phyloP scores from a whole-genome alignment of 306 rosid genomes.

The Trifolium repens region DNA sequence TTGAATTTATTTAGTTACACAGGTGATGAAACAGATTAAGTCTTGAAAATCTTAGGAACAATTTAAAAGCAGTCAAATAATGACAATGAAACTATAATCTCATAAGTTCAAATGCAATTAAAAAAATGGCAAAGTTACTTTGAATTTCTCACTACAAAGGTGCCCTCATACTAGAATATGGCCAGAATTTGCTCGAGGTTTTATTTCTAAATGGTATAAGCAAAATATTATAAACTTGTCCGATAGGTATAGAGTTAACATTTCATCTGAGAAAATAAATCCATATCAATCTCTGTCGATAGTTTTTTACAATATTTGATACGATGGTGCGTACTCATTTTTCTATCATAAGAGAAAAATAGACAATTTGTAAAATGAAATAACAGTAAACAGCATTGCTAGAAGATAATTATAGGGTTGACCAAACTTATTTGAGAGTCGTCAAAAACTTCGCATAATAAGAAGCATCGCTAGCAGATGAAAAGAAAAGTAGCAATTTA shows the following conservation, averaged over 20 bases:
- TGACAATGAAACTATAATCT: constrained; percentile 12
- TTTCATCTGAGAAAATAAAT: neutral
- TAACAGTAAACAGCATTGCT: neutral
- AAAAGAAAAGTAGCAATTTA: constrained; percentile 5
- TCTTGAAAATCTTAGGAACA: neutral
- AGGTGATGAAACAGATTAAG: constrained; percentile 3
- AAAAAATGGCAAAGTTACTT: neutral
- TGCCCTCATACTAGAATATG: neutral
- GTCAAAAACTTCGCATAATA: neutral
- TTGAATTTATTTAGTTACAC: neutral
- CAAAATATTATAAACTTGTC: neutral
- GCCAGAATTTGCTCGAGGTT: constrained; percentile 1
- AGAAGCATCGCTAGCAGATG: neutral
- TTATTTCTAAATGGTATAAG: neutral
- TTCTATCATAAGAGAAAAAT: neutral
- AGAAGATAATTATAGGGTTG: neutral
- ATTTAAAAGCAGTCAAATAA: neutral
- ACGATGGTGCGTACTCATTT: neutral
- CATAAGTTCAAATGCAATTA: neutral
- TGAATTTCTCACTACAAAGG: neutral
- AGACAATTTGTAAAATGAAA: neutral
- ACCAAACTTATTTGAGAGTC: constrained; percentile 12
- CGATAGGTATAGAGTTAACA: neutral
- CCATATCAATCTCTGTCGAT: neutral
- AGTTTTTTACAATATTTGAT: neutral